Evolutionary conservation across 441 rosid species (phyloP).

Genomic region (Populus tomentosa): DNA sequence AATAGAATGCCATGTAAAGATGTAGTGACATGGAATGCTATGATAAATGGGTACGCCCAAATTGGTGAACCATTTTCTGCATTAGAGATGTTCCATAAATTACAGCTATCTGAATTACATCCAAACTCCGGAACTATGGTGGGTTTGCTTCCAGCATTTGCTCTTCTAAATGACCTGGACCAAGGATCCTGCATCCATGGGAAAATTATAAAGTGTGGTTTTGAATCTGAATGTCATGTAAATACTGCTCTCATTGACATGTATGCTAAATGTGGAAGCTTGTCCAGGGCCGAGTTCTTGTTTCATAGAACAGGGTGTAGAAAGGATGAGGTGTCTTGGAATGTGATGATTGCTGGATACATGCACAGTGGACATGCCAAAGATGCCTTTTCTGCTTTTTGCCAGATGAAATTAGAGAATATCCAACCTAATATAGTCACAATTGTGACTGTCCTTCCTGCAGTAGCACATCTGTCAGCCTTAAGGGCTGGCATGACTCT

Average conservation of each 20-base stretch:
- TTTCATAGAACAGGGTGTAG: slow-evolving; percentile 30
- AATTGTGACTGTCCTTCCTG: slow-evolving; percentile 48
- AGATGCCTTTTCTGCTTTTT: slow-evolving; percentile 43
- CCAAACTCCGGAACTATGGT: slow-evolving; percentile 56
- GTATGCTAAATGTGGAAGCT: slow-evolving; percentile 54
- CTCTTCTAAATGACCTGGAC: slow-evolving; percentile 30
- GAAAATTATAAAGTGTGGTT: slow-evolving; percentile 31
- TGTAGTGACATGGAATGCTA: slow-evolving; percentile 54
- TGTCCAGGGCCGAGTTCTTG: slow-evolving; percentile 32
- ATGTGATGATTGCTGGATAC: slow-evolving; percentile 50
- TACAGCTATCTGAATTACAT: slow-evolving; percentile 31
- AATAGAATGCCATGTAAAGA: slow-evolving; percentile 44
- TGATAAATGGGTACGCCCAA: slow-evolving; percentile 47
- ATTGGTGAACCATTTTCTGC: slow-evolving; percentile 33
- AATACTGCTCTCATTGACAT: slow-evolving; percentile 49
- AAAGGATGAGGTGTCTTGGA: slow-evolving; percentile 48
- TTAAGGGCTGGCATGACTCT: slow-evolving; percentile 43
- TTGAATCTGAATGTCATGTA: slow-evolving; percentile 35
- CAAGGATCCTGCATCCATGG: slow-evolving; percentile 42
- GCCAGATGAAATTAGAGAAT: slow-evolving; percentile 39
- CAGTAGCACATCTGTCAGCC: slow-evolving; percentile 34
- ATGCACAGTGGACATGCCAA: slow-evolving; percentile 47
- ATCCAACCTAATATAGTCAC: slow-evolving; percentile 45
- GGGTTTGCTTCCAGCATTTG: slow-evolving; percentile 46
- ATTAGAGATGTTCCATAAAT: slow-evolving; percentile 32